Evolutionary conservation across 2,329 filamentous ascomycete genomes (phyloP), one percentile per base, ranked within the genome.

Genomic region (Pseudodiploospora longispora): DNA sequence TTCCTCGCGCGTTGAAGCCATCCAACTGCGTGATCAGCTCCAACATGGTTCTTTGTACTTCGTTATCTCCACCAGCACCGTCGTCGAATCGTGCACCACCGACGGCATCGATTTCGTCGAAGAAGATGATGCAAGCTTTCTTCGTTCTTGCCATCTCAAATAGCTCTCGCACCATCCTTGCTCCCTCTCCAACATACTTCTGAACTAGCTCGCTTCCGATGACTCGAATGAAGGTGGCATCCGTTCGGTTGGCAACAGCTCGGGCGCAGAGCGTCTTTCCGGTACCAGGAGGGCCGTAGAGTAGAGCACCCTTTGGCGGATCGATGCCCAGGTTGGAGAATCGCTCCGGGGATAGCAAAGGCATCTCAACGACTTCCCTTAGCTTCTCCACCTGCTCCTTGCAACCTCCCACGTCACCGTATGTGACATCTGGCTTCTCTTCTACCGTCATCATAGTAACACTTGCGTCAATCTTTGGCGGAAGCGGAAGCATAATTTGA

Each of bases 371-470:
- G 43, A 98, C 93, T 69, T 98, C 93, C 65, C 93, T 80, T 55
- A 98, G 79, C 77, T 98, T 98, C 75, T 98, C 93, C 35, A 98
- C 95, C 70, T 98, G 93, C 69, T 98, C 93, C 70, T 98, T 98
- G 79, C 90, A 97, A 45, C 93, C 93, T 69, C 93, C 93, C 35
- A 98, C 91, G 72, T 98, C 93, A 56, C 93, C 93, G 59, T 98
- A 98, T 50, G 93, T 98, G 50, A 98, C 93, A 65, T 98, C 93
- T 10, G 93, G 93, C 75, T 98, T 98, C 72, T 98, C 93, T 73
- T 98, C 93, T 52, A 98, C 93, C 41, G 93, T 97, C 93, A 98
- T 98, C 93, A 98, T 98, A 34, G 93, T 98, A 54, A 98, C 93
- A 56, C 87, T 95, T 43, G 93, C 91, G 61, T 98, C 93, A 71